phyloP scores from a whole-genome alignment of 768 basidiomycete species.

The Xerocomellus chrysenteron region DNA sequence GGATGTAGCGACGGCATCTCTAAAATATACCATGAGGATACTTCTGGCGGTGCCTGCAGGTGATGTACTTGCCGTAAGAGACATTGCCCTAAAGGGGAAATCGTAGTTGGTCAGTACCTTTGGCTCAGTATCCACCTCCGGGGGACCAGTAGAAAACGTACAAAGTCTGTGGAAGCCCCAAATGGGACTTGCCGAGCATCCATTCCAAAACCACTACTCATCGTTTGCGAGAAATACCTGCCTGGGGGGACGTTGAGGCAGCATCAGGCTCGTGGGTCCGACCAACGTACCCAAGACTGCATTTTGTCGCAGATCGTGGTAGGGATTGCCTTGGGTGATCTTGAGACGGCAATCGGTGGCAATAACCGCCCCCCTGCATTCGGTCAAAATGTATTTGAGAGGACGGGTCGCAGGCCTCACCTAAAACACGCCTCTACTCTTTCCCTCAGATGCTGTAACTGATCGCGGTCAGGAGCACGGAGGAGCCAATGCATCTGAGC shows the following conservation, averaged over 20 bases:
- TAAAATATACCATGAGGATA: slow-evolving; percentile 28
- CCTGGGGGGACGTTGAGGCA: slow-evolving; percentile 36
- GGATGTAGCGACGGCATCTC: slow-evolving; percentile 67
- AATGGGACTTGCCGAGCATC: slow-evolving; percentile 36
- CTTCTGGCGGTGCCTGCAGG: slow-evolving; percentile 1
- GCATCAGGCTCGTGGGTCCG: background rate
- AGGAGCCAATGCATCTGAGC: slow-evolving; percentile 71
- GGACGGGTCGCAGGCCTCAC: slow-evolving; percentile 40
- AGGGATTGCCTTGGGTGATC: slow-evolving; percentile 40
- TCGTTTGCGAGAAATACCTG: slow-evolving; percentile 50
- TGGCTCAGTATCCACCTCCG: background rate
- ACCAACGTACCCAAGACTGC: slow-evolving; percentile 45
- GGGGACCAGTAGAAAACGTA: slow-evolving; percentile 36
- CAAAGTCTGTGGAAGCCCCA: slow-evolving; percentile 76
- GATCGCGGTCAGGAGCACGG: slow-evolving; percentile 62
- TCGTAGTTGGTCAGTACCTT: slow-evolving; percentile 13
- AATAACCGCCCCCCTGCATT: slow-evolving; percentile 58
- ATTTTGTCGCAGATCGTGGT: slow-evolving; percentile 63
- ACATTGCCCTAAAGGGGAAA: slow-evolving; percentile 62
- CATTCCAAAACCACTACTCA: slow-evolving; percentile 45
- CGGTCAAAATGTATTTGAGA: slow-evolving; percentile 5
- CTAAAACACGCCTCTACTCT: slow-evolving; percentile 70
- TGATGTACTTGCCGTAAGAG: slow-evolving; percentile 52
- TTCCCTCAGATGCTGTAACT: slow-evolving; percentile 52
- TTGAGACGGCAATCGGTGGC: slow-evolving; percentile 60